A percentile compares a stretch with the other conserved stretches of the same genome.
Evolutionary conservation across 169 alveolate species (phyloP).

Genomic region (Prorocentrum cordatum): DNA sequence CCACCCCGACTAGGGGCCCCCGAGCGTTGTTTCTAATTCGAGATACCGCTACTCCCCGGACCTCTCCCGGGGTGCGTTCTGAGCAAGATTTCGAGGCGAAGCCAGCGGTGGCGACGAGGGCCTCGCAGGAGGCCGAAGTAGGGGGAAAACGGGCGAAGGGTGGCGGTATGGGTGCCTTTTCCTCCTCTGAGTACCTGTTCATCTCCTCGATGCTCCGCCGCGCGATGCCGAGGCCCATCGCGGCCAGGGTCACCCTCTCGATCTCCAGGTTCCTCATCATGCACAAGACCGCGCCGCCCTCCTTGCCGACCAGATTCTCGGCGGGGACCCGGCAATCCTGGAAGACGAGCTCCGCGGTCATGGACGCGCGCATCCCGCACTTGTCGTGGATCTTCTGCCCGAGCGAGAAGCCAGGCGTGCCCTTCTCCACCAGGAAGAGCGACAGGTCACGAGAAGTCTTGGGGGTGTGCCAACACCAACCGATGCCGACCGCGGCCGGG

Average conservation of each 20-base stretch:
- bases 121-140: too few relatives aligned
- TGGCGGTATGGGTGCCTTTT: too few relatives aligned
- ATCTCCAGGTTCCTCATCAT: constrained; percentile 61
- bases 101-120: too few relatives aligned
- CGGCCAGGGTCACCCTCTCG: constrained; percentile 45
- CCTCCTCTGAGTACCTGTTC: constrained; percentile 53
- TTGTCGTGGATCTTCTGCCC: constrained; percentile 57
- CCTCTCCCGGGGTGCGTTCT: too few relatives aligned
- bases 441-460: constrained; percentile 19
- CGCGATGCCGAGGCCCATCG: constrained; percentile 57
- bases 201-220: constrained; percentile 36
- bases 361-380: constrained; percentile 67
- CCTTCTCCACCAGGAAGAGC: constrained; percentile 56
- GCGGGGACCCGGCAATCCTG: constrained; percentile 53
- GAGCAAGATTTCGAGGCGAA: too few relatives aligned
- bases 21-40: too few relatives aligned
- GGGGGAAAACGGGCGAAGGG: too few relatives aligned
- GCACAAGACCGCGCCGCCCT: constrained; percentile 7
- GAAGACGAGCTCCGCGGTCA: constrained; percentile 58
- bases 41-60: too few relatives aligned
- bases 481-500: too few relatives aligned
- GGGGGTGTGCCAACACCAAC: too few relatives aligned
- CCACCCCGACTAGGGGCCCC: too few relatives aligned
- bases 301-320: constrained; percentile 12
- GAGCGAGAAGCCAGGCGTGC: constrained; percentile 14